Percentiles rank a stretch among this genome's conserved stretches.
Conservation (phyloP, 2,329 filamentous ascomycete species). For the Lasiodiplodia citricola region DNA sequence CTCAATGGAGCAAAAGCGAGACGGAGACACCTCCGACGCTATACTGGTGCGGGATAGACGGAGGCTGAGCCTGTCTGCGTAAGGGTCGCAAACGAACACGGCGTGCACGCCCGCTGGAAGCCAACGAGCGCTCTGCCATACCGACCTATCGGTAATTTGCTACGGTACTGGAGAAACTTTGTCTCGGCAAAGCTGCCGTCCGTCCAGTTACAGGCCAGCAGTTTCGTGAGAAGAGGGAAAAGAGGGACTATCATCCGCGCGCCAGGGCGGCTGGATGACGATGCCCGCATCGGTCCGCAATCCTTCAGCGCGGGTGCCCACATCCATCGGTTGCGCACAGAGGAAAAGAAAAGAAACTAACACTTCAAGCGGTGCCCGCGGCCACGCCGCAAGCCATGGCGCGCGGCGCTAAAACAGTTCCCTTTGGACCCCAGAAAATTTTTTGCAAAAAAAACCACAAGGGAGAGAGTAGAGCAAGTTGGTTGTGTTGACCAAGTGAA, state of each 20-base stretch:
- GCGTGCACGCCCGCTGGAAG: not conserved
- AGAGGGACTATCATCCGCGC: too few species aligned
- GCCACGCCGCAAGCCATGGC: too few species aligned
- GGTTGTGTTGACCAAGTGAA: not conserved
- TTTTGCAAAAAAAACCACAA: not conserved
- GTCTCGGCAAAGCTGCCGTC: not conserved
- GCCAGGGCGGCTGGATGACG: not conserved
- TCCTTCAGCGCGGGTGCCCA: not conserved
- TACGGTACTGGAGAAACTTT: not conserved
- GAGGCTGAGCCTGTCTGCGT: not conserved
- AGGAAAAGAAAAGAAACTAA: too few species aligned
- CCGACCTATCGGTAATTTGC: slow-evolving; percentile 12
- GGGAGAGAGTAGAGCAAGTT: not conserved
- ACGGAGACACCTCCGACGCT: slow-evolving; percentile 5
- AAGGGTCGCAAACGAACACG: not conserved
- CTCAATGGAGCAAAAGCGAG: not conserved
- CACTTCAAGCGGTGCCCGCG: too few species aligned
- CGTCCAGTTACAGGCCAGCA: too few species aligned
- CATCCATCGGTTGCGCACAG: not conserved
- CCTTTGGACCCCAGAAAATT: not conserved
- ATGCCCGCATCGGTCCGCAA: not conserved
- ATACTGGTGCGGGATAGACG: not conserved
- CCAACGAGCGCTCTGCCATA: not conserved
- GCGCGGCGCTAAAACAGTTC: not conserved
- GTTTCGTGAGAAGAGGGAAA: too few species aligned